These are phyloP conservation scores for Paxillus ammoniavirescens DNA, from an alignment of 768 basidiomycete species.

Conservation along the genomic window DNA sequence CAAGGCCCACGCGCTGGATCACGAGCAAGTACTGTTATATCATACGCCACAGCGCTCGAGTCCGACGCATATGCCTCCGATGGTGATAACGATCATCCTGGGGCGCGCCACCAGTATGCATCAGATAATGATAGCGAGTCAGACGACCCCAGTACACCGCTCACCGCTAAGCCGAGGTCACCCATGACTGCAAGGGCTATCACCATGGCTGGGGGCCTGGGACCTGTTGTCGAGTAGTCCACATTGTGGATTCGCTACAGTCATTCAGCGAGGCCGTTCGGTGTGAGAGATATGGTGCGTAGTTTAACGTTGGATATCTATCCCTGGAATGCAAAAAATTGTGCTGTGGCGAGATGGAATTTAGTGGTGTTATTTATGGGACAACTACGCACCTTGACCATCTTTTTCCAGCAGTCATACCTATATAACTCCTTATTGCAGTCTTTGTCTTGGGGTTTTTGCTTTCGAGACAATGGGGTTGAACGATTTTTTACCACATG, in stretches of 20 bases:
- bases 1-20: constrained; percentile 7
- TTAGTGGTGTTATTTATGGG: not conserved
- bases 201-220: not conserved
- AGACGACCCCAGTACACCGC: constrained; percentile 2
- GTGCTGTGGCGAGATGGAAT: not conserved
- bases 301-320: no score
- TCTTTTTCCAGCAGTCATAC: not conserved
- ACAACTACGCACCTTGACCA: no score
- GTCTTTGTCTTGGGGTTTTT: not conserved
- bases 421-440: not conserved
- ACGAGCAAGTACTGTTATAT: constrained; percentile 11
- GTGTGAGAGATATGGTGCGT: not conserved
- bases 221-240: not conserved
- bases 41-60: constrained; percentile 14
- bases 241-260: not conserved
- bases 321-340: not conserved
- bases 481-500: not conserved
- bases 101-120: not conserved
- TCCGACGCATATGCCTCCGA: not conserved
- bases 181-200: constrained; percentile 19
- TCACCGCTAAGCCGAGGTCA: constrained; percentile 15
- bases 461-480: not conserved
- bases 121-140: constrained; percentile 3
- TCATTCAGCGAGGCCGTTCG: no score
- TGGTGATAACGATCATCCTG: not conserved